Percentiles rank a stretch among this genome's conserved stretches.
phyloP scores from a whole-genome alignment of 2,329 filamentous ascomycete genomes.

The Penicillium freii region DNA sequence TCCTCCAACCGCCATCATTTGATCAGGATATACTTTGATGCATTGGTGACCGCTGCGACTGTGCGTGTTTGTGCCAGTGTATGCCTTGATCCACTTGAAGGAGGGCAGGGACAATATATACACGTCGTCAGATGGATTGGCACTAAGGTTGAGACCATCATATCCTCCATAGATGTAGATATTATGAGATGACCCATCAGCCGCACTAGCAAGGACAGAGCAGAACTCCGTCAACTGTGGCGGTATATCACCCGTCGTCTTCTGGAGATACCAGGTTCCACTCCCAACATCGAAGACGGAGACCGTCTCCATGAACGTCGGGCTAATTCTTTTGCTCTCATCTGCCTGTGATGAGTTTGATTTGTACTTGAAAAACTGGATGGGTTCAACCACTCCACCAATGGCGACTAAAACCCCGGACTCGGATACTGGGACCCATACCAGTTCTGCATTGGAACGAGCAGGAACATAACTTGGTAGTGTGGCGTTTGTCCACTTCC shows the following conservation, averaged over 20 bases:
- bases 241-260: slow-evolving; percentile 40
- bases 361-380: slow-evolving; percentile 12
- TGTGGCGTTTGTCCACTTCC: slow-evolving; percentile 59
- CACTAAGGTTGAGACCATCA: slow-evolving; percentile 32
- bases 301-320: slow-evolving; percentile 39
- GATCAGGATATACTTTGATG: slow-evolving; percentile 20
- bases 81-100: slow-evolving; percentile 21
- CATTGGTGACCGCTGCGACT: slow-evolving; percentile 19
- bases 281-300: slow-evolving; percentile 40
- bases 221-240: slow-evolving; percentile 41
- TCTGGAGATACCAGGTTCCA: slow-evolving; percentile 41
- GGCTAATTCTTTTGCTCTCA: slow-evolving; percentile 21
- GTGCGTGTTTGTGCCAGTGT: slow-evolving; percentile 17
- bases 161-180: slow-evolving; percentile 53
- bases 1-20: slow-evolving; percentile 20
- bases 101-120: slow-evolving; percentile 24
- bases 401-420: slow-evolving; percentile 40
- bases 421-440: slow-evolving; percentile 55
- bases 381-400: slow-evolving; percentile 37
- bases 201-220: slow-evolving; percentile 40
- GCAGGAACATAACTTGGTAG: slow-evolving; percentile 52
- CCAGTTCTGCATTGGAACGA: slow-evolving; percentile 63
- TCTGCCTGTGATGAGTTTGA: slow-evolving; percentile 8
- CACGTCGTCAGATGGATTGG: slow-evolving; percentile 41
- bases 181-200: slow-evolving; percentile 45